Evolutionary conservation across 2,329 filamentous ascomycete genomes (phyloP).

Genomic region (Pyrenophora teres): DNA sequence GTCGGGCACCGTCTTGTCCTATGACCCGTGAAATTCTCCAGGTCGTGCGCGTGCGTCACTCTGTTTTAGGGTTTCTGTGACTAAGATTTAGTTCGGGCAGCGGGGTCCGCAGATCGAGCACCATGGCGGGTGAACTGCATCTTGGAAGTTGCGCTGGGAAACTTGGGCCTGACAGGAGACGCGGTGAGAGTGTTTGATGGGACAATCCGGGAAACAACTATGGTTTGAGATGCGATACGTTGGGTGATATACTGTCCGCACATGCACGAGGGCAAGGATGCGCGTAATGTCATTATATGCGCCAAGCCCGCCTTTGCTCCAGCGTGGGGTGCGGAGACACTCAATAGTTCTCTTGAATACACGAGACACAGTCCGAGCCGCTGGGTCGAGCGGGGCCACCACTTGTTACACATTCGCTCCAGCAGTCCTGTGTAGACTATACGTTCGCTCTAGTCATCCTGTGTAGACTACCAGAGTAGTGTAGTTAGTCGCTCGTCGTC

Average conservation of each 20-base stretch:
- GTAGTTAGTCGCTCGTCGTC: too few species aligned
- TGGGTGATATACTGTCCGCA: background rate
- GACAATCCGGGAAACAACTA: background rate
- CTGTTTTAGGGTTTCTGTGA: conserved; percentile 30
- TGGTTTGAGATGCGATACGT: background rate
- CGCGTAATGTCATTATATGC: conserved; percentile 28
- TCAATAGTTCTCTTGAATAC: background rate
- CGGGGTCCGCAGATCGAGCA: conserved; percentile 17
- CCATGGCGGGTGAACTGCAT: conserved; percentile 8
- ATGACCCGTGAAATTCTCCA: conserved; percentile 12
- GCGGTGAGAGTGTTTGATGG: background rate
- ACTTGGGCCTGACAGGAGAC: background rate
- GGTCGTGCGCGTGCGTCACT: conserved; percentile 26
- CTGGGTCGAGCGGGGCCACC: too few species aligned
- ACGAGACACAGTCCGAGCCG: too few species aligned
- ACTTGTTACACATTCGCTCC: too few species aligned
- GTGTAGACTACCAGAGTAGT: too few species aligned
- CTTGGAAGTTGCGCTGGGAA: background rate
- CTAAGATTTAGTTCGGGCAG: conserved; percentile 28
- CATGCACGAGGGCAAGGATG: conserved; percentile 5
- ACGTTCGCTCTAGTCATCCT: too few species aligned
- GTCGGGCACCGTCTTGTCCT: conserved; percentile 13
- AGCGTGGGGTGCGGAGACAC: conserved; percentile 22
- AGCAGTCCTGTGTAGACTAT: too few species aligned
- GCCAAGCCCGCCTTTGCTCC: conserved; percentile 23